Conservation (phyloP, 2,329 filamentous ascomycete genomes). For the Neopestalotiopsis sp. region DNA sequence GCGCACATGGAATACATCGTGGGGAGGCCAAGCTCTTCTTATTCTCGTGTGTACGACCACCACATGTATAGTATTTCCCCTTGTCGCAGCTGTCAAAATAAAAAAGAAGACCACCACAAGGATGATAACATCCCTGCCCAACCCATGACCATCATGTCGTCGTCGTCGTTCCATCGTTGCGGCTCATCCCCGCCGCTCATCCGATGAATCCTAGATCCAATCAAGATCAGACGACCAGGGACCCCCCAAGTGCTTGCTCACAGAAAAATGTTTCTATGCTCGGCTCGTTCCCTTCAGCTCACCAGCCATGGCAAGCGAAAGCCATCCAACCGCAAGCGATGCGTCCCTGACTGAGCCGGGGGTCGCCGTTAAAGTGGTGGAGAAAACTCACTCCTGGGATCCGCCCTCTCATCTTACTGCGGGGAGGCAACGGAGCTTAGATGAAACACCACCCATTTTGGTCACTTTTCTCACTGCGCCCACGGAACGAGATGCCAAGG, state of each 20-base stretch:
- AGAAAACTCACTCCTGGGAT: constrained; percentile 1
- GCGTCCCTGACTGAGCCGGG: background rate
- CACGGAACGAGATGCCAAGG: background rate
- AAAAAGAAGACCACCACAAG: background rate
- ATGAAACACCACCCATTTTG: constrained; percentile 12
- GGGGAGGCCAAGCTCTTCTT: constrained; percentile 4
- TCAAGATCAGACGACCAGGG: constrained; percentile 14
- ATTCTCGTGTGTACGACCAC: constrained; percentile 6
- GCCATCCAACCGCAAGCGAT: background rate
- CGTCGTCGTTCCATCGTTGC: background rate
- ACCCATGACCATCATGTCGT: constrained; percentile 6
- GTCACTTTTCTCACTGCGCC: background rate
- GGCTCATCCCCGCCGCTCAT: constrained; percentile 12
- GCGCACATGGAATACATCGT: background rate
- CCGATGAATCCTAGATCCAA: constrained; percentile 11
- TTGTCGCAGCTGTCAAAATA: background rate
- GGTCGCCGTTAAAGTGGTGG: constrained; percentile 4
- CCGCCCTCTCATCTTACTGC: constrained; percentile 7
- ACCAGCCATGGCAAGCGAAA: background rate
- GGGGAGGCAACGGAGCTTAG: background rate
- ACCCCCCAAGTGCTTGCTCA: background rate
- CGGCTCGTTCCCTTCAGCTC: constrained; percentile 6
- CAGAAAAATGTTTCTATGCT: background rate
- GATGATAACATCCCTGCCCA: background rate
- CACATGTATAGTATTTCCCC: background rate